A percentile compares a stretch with the other conserved stretches of the same genome.
Conservation (phyloP, 345 rosid species). For the Linum usitatissimum region DNA sequence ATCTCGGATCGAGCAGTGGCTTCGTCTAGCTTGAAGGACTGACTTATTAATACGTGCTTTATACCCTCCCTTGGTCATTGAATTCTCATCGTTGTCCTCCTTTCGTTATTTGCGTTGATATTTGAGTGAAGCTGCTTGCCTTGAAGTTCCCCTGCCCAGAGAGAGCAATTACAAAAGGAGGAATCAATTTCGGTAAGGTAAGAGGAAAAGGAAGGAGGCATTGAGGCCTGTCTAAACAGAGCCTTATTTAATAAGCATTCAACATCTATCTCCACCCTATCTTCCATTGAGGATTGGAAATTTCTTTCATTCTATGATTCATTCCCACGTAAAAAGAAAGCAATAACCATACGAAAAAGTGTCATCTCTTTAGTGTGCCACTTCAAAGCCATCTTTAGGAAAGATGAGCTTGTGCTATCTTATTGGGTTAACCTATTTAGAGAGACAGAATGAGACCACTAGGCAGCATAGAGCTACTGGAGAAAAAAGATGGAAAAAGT, state of each 20-base stretch:
- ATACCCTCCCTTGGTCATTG: not conserved
- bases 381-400: not conserved
- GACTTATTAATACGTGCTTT: not conserved
- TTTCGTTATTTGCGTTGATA: not conserved
- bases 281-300: conserved; percentile 1
- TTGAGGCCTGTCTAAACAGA: not conserved
- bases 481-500: not conserved
- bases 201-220: conserved; percentile 1
- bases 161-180: not conserved
- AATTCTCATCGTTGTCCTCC: not conserved
- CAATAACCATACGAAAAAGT: not conserved
- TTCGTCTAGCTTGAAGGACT: not conserved
- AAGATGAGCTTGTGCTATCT: not conserved
- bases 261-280: not conserved
- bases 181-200: not conserved
- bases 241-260: conserved; percentile 1
- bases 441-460: not conserved
- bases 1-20: not conserved
- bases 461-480: not conserved
- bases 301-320: not conserved
- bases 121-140: not conserved
- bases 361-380: not conserved
- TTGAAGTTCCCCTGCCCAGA: not conserved
- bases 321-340: not conserved
- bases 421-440: not conserved